Percentiles rank a stretch among this genome's conserved stretches.
These are phyloP conservation scores for Ophiognomonia clavigignenti-juglandacearum DNA, from an alignment of 2,329 filamentous ascomycete genomes.

Conservation along the genomic window DNA sequence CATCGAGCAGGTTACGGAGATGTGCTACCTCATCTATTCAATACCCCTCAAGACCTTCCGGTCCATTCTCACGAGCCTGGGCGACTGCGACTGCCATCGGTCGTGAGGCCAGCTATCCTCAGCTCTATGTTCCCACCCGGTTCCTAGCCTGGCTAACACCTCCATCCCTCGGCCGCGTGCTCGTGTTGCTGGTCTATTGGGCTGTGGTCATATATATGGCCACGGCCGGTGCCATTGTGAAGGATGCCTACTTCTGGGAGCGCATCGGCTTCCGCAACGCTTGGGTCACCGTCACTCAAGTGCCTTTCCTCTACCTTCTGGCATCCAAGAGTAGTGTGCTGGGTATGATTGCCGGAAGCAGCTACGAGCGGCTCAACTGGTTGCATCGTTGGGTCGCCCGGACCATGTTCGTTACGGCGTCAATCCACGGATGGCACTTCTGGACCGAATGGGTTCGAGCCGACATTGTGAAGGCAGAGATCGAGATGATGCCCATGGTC, in stretches of 20 bases:
- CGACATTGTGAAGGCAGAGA: conserved; percentile 53
- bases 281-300: conserved; percentile 60
- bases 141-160: conserved; percentile 53
- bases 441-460: conserved; percentile 58
- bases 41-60: conserved; percentile 49
- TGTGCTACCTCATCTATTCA: conserved; percentile 37
- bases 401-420: conserved; percentile 63
- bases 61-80: conserved; percentile 43
- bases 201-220: conserved; percentile 55
- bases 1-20: conserved; percentile 38
- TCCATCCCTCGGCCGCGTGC: conserved; percentile 50
- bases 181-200: conserved; percentile 54
- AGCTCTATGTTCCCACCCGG: conserved; percentile 42
- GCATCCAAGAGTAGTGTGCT: conserved; percentile 55
- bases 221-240: conserved; percentile 39
- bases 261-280: conserved; percentile 64
- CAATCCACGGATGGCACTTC: conserved; percentile 67
- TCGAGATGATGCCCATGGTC: conserved; percentile 59
- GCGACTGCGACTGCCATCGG: conserved; percentile 54
- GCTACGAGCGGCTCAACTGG: conserved; percentile 69
- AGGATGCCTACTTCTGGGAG: conserved; percentile 56
- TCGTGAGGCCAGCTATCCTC: conserved; percentile 53
- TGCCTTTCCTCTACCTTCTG: conserved; percentile 60
- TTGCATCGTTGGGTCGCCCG: conserved; percentile 68
- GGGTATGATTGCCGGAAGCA: conserved; percentile 56